These are phyloP conservation scores for Raffaelea ambrosiae DNA, from an alignment of 2,329 filamentous ascomycete genomes.

Conservation along the genomic window DNA sequence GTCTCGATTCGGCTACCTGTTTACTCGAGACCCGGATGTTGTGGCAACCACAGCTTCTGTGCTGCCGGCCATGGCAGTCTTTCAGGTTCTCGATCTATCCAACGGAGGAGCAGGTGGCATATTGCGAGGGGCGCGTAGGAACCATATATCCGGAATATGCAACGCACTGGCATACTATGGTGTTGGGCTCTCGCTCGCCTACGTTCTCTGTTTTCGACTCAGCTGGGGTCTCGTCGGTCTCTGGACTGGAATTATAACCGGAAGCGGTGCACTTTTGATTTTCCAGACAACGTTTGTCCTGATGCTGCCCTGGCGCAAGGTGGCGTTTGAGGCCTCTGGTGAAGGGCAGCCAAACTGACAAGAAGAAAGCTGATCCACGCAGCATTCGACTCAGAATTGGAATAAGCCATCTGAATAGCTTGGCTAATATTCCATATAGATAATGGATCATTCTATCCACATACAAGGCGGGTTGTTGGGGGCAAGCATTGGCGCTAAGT, in stretches of 20 bases:
- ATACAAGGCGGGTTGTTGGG: too few species aligned
- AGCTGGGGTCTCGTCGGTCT: background rate
- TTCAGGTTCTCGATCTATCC: background rate
- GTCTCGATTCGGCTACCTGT: background rate
- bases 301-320: background rate
- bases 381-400: too few species aligned
- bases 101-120: background rate
- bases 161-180: background rate
- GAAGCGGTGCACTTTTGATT: background rate
- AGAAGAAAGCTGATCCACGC: too few species aligned
- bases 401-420: too few species aligned
- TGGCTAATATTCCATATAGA: too few species aligned
- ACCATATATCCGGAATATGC: background rate
- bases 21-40: background rate
- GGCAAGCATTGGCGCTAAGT: too few species aligned
- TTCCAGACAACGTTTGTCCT: background rate
- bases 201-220: background rate
- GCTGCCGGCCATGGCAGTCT: background rate
- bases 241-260: background rate
- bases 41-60: background rate
- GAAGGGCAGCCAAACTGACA: too few species aligned
- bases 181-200: background rate
- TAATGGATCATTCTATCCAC: too few species aligned
- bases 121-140: background rate
- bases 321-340: background rate